Percentiles rank a stretch among this genome's conserved stretches.
Evolutionary conservation across 2,329 filamentous ascomycete species (phyloP).

Genomic region (Mycosphaerelloides madeirae): DNA sequence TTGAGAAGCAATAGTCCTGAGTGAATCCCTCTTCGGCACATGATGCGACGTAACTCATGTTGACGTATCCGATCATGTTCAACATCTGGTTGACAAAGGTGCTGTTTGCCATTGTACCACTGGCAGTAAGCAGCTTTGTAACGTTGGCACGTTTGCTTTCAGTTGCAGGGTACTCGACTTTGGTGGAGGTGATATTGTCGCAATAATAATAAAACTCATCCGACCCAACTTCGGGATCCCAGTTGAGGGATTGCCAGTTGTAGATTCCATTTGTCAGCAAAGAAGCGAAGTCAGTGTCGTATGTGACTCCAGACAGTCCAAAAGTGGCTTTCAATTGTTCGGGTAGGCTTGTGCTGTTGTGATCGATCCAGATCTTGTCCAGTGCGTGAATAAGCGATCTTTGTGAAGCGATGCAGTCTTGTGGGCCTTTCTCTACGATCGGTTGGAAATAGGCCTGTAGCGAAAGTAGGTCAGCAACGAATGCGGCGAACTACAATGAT

Average conservation of each 20-base stretch:
- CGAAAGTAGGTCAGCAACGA: slow-evolving; percentile 35
- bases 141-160: slow-evolving; percentile 37
- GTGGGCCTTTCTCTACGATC: slow-evolving; percentile 52
- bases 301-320: slow-evolving; percentile 46
- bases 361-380: slow-evolving; percentile 53
- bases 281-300: slow-evolving; percentile 52
- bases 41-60: slow-evolving; percentile 38
- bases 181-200: slow-evolving; percentile 48
- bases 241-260: slow-evolving; percentile 54
- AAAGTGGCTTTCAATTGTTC: slow-evolving; percentile 51
- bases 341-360: slow-evolving; percentile 40
- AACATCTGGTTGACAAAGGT: slow-evolving; percentile 49
- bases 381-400: slow-evolving; percentile 57
- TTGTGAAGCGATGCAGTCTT: slow-evolving; percentile 60
- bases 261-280: slow-evolving; percentile 42
- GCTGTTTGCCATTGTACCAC: slow-evolving; percentile 43
- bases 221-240: slow-evolving; percentile 54
- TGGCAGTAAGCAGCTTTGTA: slow-evolving; percentile 42
- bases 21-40: slow-evolving; percentile 33
- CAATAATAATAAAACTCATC: slow-evolving; percentile 52
- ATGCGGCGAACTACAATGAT: slow-evolving; percentile 34
- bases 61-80: slow-evolving; percentile 55
- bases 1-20: slow-evolving; percentile 50
- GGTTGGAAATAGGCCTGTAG: slow-evolving; percentile 54
- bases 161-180: slow-evolving; percentile 42